phyloP scores from a whole-genome alignment of 306 rosid genomes.

The Trichosanthes cucumerina region DNA sequence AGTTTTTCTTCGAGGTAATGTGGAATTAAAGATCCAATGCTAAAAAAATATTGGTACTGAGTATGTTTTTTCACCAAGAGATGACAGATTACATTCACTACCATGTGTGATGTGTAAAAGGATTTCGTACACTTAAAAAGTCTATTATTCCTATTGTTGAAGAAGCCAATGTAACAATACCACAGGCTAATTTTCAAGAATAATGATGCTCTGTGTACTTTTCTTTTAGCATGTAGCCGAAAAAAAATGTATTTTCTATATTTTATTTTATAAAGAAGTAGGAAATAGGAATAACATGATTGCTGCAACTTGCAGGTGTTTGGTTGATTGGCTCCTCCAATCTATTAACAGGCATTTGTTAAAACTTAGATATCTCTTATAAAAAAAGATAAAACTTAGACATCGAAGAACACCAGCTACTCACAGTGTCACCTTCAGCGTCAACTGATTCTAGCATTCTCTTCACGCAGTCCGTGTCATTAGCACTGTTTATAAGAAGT shows the following conservation, averaged over 20 bases:
- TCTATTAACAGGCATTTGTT: background rate
- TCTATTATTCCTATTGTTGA: background rate
- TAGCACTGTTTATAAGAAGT: conserved; percentile 49
- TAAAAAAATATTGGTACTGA: background rate
- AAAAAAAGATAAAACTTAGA: conserved; percentile 1
- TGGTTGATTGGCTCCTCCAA: background rate
- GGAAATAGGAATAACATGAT: background rate
- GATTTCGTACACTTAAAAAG: background rate
- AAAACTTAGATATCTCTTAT: background rate
- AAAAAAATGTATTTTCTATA: background rate
- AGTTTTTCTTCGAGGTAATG: background rate
- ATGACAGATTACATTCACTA: background rate
- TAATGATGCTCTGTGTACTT: background rate
- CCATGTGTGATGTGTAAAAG: background rate
- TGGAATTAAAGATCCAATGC: background rate
- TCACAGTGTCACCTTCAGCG: conserved; percentile 90
- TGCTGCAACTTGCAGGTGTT: background rate
- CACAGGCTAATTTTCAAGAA: background rate
- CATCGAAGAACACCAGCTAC: conserved; percentile 17
- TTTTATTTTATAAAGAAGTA: background rate
- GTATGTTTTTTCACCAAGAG: background rate
- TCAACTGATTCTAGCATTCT: conserved; percentile 80
- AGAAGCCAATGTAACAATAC: background rate
- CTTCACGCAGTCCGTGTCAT: conserved; percentile 30
- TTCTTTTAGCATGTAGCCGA: background rate